These are phyloP conservation scores for Elsinoe fawcettii DNA, from an alignment of 2,329 filamentous ascomycete species.

Conservation along the genomic window DNA sequence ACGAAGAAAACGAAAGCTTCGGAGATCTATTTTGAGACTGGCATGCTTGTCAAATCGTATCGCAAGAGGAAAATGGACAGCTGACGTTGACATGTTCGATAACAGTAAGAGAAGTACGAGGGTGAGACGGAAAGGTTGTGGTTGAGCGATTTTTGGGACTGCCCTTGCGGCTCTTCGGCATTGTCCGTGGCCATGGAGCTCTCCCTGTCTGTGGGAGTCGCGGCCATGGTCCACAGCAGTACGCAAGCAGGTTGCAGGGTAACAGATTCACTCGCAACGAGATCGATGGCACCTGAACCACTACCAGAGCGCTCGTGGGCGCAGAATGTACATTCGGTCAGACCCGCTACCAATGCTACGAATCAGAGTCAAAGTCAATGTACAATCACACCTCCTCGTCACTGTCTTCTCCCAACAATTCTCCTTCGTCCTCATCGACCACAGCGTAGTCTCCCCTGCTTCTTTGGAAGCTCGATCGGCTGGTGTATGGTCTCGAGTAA, in stretches of 20 bases:
- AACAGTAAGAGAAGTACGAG: neutral
- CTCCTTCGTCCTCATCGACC: conserved; percentile 89
- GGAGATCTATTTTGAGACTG: neutral
- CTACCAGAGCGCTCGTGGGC: neutral
- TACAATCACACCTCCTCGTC: conserved; percentile 64
- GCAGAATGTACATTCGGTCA: conserved; percentile 1
- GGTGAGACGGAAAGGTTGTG: neutral
- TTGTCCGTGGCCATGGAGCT: neutral
- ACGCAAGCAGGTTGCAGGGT: neutral
- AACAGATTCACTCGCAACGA: neutral
- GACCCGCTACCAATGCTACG: neutral
- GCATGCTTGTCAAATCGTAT: neutral
- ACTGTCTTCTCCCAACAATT: conserved; percentile 85
- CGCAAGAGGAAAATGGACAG: neutral
- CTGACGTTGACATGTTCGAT: neutral
- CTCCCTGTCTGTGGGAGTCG: neutral
- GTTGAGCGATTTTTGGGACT: neutral
- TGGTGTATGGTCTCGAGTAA: conserved; percentile 67
- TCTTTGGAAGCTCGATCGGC: conserved; percentile 78
- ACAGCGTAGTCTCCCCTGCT: conserved; percentile 79
- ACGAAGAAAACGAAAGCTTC: neutral
- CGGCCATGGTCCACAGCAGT: neutral
- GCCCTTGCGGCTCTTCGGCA: neutral
- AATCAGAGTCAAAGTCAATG: neutral
- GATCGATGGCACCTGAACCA: no score